Evolutionary conservation across 495 filamentous ascomycete species (phyloP).

Genomic region (Aspergillus haitiensis): DNA sequence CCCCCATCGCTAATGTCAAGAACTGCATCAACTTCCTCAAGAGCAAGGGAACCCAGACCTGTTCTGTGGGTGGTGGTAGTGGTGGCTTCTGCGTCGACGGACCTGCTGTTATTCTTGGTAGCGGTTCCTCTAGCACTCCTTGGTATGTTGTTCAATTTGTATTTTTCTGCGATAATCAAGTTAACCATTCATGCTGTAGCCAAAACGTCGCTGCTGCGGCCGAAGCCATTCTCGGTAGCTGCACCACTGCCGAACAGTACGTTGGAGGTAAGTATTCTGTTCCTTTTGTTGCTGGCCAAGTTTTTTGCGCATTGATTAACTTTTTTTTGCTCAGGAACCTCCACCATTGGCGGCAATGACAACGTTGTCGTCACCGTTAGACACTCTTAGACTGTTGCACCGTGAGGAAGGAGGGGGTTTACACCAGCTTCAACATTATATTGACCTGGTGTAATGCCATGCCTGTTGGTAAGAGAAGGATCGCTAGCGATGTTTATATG

Average conservation of each 20-base stretch:
- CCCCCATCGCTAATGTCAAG: constrained; percentile 5
- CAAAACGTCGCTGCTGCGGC: constrained; percentile 10
- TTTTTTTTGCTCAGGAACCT: neutral
- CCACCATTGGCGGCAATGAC: constrained; percentile 7
- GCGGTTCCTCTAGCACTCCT: constrained; percentile 1
- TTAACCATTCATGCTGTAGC: neutral
- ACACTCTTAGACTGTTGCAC: neutral
- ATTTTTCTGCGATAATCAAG: neutral
- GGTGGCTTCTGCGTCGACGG: constrained; percentile 2
- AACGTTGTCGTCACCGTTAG: constrained; percentile 6
- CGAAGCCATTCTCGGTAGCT: constrained; percentile 7
- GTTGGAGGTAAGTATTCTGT: constrained; percentile 7
- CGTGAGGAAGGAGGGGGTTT: neutral
- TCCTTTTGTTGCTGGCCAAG: neutral
- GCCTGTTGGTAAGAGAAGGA: neutral
- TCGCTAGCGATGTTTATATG: constrained; percentile 4
- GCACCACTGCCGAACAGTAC: constrained; percentile 9
- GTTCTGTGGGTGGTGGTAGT: neutral
- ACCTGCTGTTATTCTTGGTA: neutral
- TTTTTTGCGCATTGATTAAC: neutral
- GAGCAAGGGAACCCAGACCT: constrained; percentile 5
- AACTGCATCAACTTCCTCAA: constrained; percentile 13
- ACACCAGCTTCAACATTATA: neutral
- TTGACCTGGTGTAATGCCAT: neutral
- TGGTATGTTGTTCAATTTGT: constrained; percentile 2